Evolutionary conservation across 1,284 basidiomycete genomes (phyloP), one percentile per base, ranked within the genome.

Genomic region (Polyporus tsugae): DNA sequence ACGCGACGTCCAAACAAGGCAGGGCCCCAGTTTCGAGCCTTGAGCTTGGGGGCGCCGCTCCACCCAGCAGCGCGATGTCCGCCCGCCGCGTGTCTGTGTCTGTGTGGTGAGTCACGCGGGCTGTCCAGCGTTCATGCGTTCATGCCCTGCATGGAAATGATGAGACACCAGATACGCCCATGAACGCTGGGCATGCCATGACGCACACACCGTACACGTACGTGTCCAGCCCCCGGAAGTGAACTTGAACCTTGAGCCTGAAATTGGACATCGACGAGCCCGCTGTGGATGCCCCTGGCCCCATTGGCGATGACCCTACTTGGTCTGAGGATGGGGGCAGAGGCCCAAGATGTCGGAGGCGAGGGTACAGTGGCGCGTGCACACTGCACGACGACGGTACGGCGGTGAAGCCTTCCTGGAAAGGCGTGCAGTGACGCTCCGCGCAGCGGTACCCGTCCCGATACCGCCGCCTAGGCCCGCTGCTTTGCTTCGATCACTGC

Each of bases 81-180:
- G 44, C 19, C 44, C 11, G 44, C 44, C 15, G 22, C 49, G 25
- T 29, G 49, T 22, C 9, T 6, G 19, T 22, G 10, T 10, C 4
- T 22, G 2, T 46, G n/a, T n/a, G n/a, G n/a, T n/a, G n/a, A n/a
- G n/a, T n/a, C n/a, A n/a, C n/a, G n/a, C n/a, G 6, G 15, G 44
- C 15, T 19, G 44, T 36, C n/a, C 25, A 5, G 1, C 29, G 29
- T 29, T 29, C 29, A 29, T 29, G 29, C 29, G 29, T 29, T 29
- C 2, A 29, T 2, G 2, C 36, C n/a, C 58, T 49, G n/a, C 6
- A 61, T 17, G 60, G 60, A 44, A 71, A 66, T 64, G 63, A 71
- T 69, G 46, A 69, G 33, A 61, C 17, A n/a, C 64, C 69, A 64
- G 67, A 67, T 63, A 71, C 70, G 70, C 70, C 70, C 70, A 65